phyloP scores from a whole-genome alignment of 75 land plant genomes.

The Cunninghamia lanceolata region DNA sequence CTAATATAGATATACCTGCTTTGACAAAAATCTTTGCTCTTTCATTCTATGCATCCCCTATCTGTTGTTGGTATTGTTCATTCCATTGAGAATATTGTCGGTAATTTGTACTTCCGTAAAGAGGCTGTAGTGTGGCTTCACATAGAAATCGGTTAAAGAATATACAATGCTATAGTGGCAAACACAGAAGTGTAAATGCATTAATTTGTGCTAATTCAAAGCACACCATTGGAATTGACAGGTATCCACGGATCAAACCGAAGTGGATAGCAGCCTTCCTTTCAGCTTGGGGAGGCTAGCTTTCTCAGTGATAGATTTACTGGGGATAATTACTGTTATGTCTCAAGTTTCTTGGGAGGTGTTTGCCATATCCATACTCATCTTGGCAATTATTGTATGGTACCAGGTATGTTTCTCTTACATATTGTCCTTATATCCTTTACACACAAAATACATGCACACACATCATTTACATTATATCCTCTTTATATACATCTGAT shows the following conservation, averaged over 20 bases:
- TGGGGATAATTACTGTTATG: conserved; percentile 20
- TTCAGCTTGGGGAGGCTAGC: conserved; percentile 48
- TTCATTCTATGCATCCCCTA: neutral
- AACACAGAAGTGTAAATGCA: neutral
- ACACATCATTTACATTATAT: no score
- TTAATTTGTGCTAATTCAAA: neutral
- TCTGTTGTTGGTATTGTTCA: neutral
- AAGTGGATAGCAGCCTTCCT: conserved; percentile 26
- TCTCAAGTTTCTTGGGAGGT: conserved; percentile 30
- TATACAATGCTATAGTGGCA: neutral
- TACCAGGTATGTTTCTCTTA: neutral
- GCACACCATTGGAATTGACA: neutral
- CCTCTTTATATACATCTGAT: no score
- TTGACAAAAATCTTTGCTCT: neutral
- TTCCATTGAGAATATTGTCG: neutral
- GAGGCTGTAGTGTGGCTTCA: no score
- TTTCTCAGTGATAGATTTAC: conserved; percentile 5
- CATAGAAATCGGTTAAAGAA: neutral
- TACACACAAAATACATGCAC: no score
- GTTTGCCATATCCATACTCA: conserved; percentile 17
- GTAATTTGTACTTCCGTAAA: no score
- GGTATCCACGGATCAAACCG: no score
- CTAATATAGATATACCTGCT: neutral
- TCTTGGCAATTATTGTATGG: neutral
- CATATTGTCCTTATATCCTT: neutral